phyloP scores from a whole-genome alignment of 2,329 filamentous ascomycete genomes.

The Didymella sp. region DNA sequence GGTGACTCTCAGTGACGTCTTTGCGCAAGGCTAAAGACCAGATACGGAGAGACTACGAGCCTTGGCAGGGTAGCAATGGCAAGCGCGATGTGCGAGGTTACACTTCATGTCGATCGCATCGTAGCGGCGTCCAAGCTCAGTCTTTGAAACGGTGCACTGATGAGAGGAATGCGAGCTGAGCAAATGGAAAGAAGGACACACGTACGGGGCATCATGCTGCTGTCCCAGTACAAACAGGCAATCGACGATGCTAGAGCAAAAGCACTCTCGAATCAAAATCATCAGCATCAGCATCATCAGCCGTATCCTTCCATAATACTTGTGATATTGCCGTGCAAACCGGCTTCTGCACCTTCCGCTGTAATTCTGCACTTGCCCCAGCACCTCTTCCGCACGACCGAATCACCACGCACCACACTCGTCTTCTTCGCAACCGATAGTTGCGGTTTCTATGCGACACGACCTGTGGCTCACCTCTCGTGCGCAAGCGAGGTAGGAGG shows the following conservation, averaged over 20 bases:
- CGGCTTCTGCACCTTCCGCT: constrained; percentile 16
- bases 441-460: constrained; percentile 1
- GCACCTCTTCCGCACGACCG: neutral
- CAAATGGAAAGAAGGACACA: constrained; percentile 1
- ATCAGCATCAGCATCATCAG: neutral
- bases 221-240: constrained; percentile 1
- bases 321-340: constrained; percentile 4
- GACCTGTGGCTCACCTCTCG: neutral
- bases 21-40: constrained; percentile 16
- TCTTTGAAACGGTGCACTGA: constrained; percentile 13
- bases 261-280: neutral
- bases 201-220: neutral
- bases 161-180: constrained; percentile 8
- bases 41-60: constrained; percentile 9
- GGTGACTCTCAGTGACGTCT: constrained; percentile 23
- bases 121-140: constrained; percentile 11
- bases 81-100: constrained; percentile 13
- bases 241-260: neutral
- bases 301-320: constrained; percentile 1
- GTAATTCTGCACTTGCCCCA: constrained; percentile 1
- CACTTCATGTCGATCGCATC: constrained; percentile 17
- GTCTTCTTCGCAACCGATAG: neutral
- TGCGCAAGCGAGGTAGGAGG: constrained; percentile 11
- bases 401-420: constrained; percentile 4
- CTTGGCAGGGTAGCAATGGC: constrained; percentile 17